Conservation (phyloP, 2,329 filamentous ascomycete genomes). For the Bipolaris gigantea region DNA sequence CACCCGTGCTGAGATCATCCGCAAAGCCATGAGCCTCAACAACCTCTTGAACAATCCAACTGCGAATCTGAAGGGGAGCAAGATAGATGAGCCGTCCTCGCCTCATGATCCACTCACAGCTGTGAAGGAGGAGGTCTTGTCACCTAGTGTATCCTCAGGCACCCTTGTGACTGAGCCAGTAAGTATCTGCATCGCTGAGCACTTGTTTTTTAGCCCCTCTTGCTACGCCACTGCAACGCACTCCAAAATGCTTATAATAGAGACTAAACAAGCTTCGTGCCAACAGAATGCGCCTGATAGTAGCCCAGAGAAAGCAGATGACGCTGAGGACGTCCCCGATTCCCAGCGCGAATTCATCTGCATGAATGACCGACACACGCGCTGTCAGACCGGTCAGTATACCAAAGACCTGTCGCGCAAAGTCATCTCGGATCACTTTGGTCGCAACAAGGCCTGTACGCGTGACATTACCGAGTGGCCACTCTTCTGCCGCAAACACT, state of each 20-base stretch:
- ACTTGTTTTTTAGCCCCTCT: background rate
- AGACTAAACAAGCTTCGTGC: background rate
- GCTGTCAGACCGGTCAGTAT: conserved; percentile 41
- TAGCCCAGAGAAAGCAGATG: background rate
- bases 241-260: background rate
- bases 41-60: conserved; percentile 19
- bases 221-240: background rate
- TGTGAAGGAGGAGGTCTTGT: background rate
- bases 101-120: conserved; percentile 11
- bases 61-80: background rate
- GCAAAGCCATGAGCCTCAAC: conserved; percentile 29
- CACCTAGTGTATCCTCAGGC: conserved; percentile 3
- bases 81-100: background rate
- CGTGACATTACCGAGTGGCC: conserved; percentile 39
- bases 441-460: conserved; percentile 45
- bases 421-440: conserved; percentile 46
- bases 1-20: conserved; percentile 16
- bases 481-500: conserved; percentile 46
- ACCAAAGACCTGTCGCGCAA: conserved; percentile 41
- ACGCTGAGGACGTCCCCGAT: conserved; percentile 12
- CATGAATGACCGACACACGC: conserved; percentile 35
- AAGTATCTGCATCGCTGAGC: background rate
- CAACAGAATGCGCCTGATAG: background rate
- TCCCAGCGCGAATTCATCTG: conserved; percentile 36
- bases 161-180: conserved; percentile 3